phyloP scores from a whole-genome alignment of 768 basidiomycete species.

The Gloeostereum incarnatum region DNA sequence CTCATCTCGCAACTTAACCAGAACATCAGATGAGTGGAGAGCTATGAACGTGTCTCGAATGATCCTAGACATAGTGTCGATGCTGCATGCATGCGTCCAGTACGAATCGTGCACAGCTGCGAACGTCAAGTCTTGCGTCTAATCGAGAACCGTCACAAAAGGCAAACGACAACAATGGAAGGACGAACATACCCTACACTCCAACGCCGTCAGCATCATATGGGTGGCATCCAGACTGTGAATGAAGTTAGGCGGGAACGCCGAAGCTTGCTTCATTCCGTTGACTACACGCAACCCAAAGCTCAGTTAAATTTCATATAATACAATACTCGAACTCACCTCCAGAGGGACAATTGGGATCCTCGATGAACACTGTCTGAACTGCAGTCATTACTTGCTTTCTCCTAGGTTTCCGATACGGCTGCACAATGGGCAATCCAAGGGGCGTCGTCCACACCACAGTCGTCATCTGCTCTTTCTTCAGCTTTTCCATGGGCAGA shows the following conservation, averaged over 20 bases:
- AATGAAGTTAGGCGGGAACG: slow-evolving; percentile 98
- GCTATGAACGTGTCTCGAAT: slow-evolving; percentile 93
- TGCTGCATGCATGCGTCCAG: slow-evolving; percentile 89
- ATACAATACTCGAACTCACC: slow-evolving; percentile 24
- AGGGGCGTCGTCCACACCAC: slow-evolving; percentile 96
- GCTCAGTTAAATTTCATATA: neutral
- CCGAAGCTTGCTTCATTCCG: slow-evolving; percentile 80
- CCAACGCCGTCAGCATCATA: slow-evolving; percentile 94
- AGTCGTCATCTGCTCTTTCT: slow-evolving; percentile 88
- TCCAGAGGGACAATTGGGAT: slow-evolving; percentile 69
- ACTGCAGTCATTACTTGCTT: slow-evolving; percentile 80
- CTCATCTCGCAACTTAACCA: slow-evolving; percentile 65
- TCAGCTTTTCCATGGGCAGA: slow-evolving; percentile 30
- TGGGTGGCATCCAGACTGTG: slow-evolving; percentile 97
- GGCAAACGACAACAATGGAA: neutral
- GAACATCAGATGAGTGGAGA: slow-evolving; percentile 82
- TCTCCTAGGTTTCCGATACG: slow-evolving; percentile 77
- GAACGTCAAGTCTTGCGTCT: slow-evolving; percentile 74
- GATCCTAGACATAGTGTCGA: slow-evolving; percentile 81
- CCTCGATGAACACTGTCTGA: slow-evolving; percentile 85
- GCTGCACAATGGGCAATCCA: slow-evolving; percentile 94
- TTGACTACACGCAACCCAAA: slow-evolving; percentile 48
- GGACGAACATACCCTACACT: slow-evolving; percentile 57
- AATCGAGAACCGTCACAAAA: slow-evolving; percentile 6
- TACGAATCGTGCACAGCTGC: slow-evolving; percentile 98